Evolutionary conservation across 345 rosid species (phyloP), one percentile per base, ranked within the genome.

Genomic region (Tarenaya hassleriana): DNA sequence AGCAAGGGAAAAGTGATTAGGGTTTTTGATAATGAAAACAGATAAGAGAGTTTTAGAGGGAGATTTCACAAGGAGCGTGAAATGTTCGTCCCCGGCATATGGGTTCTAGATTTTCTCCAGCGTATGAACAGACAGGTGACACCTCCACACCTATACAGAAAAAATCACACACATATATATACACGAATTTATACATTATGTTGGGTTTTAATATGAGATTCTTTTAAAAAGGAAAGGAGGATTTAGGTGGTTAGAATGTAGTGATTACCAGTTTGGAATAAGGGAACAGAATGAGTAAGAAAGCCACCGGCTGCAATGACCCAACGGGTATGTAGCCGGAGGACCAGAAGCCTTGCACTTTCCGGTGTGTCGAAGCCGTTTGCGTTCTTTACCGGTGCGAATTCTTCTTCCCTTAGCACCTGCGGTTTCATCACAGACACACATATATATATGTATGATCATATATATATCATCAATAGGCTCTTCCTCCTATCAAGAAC

Each of bases 271-370:
- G 98, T 92, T 45, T 96, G 88, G 47, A 88, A 88, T 45, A 88
- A 66, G 7, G 98, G 98, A 57, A 88, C 95, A 12, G 98, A 91
- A 77, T 91, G 98, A 1, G 95, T 91, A 61, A 91, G 62, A 68
- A 91, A 91, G 68, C 98, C 98, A 29, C 98, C 98, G 19, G 98
- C 98, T 40, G 96, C 96, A 11, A 81, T 76, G 1, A 91, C 95
- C 98, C 98, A 91, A 39, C 95, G 96, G 40, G 81, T 56, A 46
- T 91, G 95, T 34, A 91, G 84, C 40, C 98, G 77, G 32, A 91
- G 80, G 57, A 91, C 81, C 47, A 78, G 86, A 41, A 94, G 75
- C 48, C 87, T 70, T 3, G 99, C 99, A 72, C 97, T 86, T 59
- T 94, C 97, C 11, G 97, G 99, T 35, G 99, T 94, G 60, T 92